Percentiles rank a stretch among this genome's conserved stretches.
These are phyloP conservation scores for Whalleya microplaca DNA, from an alignment of 2,329 filamentous ascomycete species.

Conservation along the genomic window DNA sequence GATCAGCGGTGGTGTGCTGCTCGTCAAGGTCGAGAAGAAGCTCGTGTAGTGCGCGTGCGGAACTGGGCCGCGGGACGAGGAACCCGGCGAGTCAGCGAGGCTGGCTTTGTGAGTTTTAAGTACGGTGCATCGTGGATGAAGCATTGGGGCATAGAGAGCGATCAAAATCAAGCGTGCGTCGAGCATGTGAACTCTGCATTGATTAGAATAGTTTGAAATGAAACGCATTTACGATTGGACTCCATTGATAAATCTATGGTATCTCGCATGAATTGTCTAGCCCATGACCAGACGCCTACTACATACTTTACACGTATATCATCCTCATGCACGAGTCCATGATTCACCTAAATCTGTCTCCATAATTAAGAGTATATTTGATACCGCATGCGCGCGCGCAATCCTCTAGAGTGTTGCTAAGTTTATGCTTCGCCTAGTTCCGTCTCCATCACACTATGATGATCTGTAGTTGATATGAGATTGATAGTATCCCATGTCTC, in stretches of 20 bases:
- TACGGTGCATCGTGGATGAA: neutral
- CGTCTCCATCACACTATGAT: conserved; percentile 41
- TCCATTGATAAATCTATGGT: neutral
- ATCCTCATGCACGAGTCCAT: neutral
- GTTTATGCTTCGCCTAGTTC: conserved; percentile 37
- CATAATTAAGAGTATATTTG: neutral
- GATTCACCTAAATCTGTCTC: neutral
- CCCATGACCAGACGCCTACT: neutral
- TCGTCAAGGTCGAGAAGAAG: conserved; percentile 72
- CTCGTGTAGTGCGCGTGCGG: conserved; percentile 20
- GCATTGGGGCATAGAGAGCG: conserved; percentile 2
- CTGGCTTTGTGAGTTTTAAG: conserved; percentile 22
- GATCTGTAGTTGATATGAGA: conserved; percentile 44
- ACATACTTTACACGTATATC: neutral
- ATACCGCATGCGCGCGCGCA: neutral
- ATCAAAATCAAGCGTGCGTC: neutral
- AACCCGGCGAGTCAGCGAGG: conserved; percentile 29
- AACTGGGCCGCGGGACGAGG: neutral
- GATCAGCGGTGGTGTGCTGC: conserved; percentile 67
- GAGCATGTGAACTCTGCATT: neutral
- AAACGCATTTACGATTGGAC: conserved; percentile 10
- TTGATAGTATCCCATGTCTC: conserved; percentile 30
- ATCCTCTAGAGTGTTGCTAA: neutral
- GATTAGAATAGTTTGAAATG: neutral
- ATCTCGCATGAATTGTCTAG: conserved; percentile 1